phyloP scores from a whole-genome alignment of 495 filamentous ascomycete genomes.

The Cryomyces minteri region DNA sequence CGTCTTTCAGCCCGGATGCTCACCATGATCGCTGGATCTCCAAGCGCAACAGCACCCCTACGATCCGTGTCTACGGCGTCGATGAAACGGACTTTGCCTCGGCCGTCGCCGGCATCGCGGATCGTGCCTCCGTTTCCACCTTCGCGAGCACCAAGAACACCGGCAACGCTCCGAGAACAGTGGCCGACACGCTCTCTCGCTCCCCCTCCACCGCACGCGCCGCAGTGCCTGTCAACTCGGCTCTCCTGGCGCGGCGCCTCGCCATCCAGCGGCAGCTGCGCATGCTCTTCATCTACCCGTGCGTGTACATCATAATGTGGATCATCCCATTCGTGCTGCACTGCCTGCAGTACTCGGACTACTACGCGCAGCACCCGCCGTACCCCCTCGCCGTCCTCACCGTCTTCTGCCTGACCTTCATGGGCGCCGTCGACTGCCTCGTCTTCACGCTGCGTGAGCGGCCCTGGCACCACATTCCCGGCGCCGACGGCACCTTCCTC shows the following conservation, averaged over 20 bases:
- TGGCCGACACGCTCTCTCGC: neutral
- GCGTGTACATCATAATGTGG: constrained; percentile 56
- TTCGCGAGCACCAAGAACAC: neutral
- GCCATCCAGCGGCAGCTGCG: constrained; percentile 47
- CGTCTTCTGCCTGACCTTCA: constrained; percentile 34
- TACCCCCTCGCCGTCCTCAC: constrained; percentile 34
- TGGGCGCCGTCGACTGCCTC: constrained; percentile 46
- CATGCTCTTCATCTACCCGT: constrained; percentile 52
- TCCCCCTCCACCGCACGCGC: neutral
- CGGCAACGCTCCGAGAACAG: neutral
- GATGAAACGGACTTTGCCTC: neutral
- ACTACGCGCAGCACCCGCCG: constrained; percentile 28
- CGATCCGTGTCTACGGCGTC: neutral
- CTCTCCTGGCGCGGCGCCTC: constrained; percentile 9
- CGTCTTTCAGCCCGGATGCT: neutral
- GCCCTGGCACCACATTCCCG: constrained; percentile 45
- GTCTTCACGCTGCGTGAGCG: constrained; percentile 47
- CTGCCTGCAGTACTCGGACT: constrained; percentile 37
- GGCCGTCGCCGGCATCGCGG: neutral
- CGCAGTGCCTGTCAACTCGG: neutral
- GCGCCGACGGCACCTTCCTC: constrained; percentile 22
- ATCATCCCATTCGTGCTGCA: constrained; percentile 48
- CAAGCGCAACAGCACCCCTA: neutral
- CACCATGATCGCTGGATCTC: neutral
- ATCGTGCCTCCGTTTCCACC: neutral